phyloP scores from a whole-genome alignment of 176 grass and related monocot species.

The Eragrostis curvula region DNA sequence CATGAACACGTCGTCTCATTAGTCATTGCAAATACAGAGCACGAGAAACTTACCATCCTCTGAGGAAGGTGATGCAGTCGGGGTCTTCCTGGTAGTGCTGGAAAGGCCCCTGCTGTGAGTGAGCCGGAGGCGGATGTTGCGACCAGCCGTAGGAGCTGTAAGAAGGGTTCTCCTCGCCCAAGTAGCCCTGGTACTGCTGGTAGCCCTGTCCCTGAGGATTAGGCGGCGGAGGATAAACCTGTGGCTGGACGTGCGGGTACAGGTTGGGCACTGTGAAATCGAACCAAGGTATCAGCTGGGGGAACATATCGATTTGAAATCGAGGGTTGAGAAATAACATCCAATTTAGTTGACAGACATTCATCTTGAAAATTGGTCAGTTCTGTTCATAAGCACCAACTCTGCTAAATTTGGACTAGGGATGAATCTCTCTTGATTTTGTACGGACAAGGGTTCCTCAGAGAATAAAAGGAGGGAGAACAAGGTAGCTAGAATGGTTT shows the following conservation, averaged over 20 bases:
- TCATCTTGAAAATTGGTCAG: background rate
- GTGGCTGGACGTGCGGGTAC: constrained; percentile 9
- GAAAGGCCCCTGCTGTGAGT: background rate
- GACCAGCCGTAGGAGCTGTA: background rate
- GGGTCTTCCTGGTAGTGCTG: constrained; percentile 38
- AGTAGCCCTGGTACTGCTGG: constrained; percentile 27
- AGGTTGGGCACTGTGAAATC: background rate
- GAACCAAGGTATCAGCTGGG: background rate
- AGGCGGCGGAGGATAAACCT: constrained; percentile 15
- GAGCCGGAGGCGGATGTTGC: background rate
- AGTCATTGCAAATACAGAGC: background rate
- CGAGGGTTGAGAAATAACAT: background rate
- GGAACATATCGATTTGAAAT: background rate
- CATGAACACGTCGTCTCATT: background rate
- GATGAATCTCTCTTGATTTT: too few species aligned
- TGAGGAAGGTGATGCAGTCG: constrained; percentile 54
- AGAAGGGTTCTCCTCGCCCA: background rate
- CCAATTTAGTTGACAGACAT: background rate
- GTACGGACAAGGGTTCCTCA: background rate
- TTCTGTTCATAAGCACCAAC: background rate
- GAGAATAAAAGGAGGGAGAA: background rate
- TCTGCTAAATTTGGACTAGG: background rate
- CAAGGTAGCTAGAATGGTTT: background rate
- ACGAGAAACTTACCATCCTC: constrained; percentile 40
- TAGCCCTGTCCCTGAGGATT: background rate